Conservation (phyloP, 495 filamentous ascomycete species). For the Xylaria nigripes region DNA sequence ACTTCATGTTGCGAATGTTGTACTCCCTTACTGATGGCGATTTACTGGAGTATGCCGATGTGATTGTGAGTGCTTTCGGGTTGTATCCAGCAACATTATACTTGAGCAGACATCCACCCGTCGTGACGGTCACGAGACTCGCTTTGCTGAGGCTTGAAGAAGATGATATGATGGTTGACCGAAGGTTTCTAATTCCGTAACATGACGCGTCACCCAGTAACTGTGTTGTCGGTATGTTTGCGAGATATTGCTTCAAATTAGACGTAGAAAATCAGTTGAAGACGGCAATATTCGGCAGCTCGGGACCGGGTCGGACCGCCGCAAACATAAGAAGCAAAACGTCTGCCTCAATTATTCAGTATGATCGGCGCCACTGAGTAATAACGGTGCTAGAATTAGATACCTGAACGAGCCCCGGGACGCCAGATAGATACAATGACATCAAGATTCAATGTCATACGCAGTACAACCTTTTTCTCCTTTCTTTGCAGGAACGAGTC, state of each 20-base stretch:
- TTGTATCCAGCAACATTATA: neutral
- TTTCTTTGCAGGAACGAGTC: too few species aligned
- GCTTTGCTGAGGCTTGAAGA: neutral
- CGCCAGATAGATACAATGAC: neutral
- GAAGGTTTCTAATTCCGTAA: neutral
- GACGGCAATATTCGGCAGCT: neutral
- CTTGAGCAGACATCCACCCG: neutral
- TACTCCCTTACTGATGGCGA: conserved; percentile 3
- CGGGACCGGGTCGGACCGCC: neutral
- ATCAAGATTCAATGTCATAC: too few species aligned
- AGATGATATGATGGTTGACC: neutral
- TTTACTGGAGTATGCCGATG: neutral
- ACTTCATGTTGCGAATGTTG: conserved; percentile 28
- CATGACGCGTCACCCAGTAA: neutral
- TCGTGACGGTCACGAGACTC: neutral
- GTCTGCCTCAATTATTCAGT: neutral
- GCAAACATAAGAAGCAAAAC: neutral
- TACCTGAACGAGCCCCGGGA: conserved; percentile 2
- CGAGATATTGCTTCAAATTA: too few species aligned
- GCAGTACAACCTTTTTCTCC: too few species aligned
- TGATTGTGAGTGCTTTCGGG: neutral
- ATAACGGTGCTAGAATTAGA: neutral
- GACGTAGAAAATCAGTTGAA: too few species aligned
- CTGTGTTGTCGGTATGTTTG: too few species aligned
- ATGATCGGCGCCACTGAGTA: neutral